Base-by-base conservation (phyloP, 2,329 filamentous ascomycete genomes). In the Xylariomycetidae sp. region DNA sequence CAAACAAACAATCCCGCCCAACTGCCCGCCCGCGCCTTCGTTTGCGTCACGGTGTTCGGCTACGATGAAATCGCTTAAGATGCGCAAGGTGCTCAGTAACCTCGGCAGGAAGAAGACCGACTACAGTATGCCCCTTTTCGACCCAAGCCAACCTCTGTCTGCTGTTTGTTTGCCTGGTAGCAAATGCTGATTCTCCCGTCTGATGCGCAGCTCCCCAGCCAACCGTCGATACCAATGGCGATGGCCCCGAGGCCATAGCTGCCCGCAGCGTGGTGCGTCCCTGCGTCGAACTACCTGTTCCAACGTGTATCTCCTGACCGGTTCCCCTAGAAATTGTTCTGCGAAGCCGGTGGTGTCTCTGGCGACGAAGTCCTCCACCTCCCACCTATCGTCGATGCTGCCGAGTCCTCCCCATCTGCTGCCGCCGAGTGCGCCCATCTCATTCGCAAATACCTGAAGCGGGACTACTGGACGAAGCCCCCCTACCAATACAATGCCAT, bases 401-500 rank as follows among this genome's bases (percentile, higher is more conserved):
- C 89, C 67, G 92, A 96, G 59, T 95, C 89, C 18, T 94, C 86
- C 29, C 90, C 92, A 7, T 67, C 70, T 29, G 92, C 92, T 5
- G 89, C 90, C 16, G 78, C 81, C 44, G 84, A 89, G 50, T 86
- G 85, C 48, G 87, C 88, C 31, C 68, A 76, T 45, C 70, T 83
- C 45, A 86, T 96, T 54, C 83, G 86, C 56, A 89, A 86, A 58
- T 90, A 82, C 57, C 68, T 98, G 39, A 72, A 77, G 48, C 82
- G 79, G 46, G 83, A 89, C 28, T 79, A 85, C 60, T 77, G 61
- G 49, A 56, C 60, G 17, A 67, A 66, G 28, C 68, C 85, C 8
- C 79, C 84, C 49, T 79, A 81, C 47, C 90, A 96, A 60, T 96
- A 95, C 71, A 95, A 96, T 64, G 83, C 87, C 43, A 79, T 96